Percentiles rank a stretch among this genome's conserved stretches.
Evolutionary conservation across 2,329 filamentous ascomycete species (phyloP).

Genomic region (Colletotrichum theobromicola): DNA sequence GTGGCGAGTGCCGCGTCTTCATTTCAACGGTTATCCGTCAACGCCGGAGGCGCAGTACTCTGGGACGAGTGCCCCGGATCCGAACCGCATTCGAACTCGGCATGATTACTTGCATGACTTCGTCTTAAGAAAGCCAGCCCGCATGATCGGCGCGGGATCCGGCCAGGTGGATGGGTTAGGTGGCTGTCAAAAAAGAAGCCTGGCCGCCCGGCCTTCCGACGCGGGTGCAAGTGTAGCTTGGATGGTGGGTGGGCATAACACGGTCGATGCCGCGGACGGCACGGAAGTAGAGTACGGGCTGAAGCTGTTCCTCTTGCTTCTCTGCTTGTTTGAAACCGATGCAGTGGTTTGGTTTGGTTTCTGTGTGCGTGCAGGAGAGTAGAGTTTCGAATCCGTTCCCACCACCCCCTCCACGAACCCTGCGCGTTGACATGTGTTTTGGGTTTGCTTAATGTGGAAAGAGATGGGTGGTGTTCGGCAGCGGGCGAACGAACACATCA

Average conservation of each 20-base stretch:
- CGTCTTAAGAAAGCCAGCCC: not conserved
- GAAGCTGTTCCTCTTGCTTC: not conserved
- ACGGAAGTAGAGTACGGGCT: not conserved
- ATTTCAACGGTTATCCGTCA: not conserved
- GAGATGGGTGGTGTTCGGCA: not conserved
- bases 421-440: not conserved
- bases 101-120: not conserved
- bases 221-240: not conserved
- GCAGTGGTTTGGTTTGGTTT: not conserved
- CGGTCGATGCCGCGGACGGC: not conserved
- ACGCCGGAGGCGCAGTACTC: not conserved
- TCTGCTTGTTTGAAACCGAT: not conserved
- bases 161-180: not conserved
- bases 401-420: not conserved
- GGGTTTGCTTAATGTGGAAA: not conserved
- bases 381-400: not conserved
- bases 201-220: not conserved
- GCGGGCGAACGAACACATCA: not conserved
- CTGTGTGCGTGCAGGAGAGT: not conserved
- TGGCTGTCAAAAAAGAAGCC: not conserved
- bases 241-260: not conserved
- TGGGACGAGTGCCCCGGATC: not conserved
- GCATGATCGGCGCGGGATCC: not conserved
- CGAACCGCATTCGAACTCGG: not conserved
- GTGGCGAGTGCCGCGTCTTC: not conserved